phyloP scores from a whole-genome alignment of 495 filamentous ascomycete species.

The Penicillium waksmanii region DNA sequence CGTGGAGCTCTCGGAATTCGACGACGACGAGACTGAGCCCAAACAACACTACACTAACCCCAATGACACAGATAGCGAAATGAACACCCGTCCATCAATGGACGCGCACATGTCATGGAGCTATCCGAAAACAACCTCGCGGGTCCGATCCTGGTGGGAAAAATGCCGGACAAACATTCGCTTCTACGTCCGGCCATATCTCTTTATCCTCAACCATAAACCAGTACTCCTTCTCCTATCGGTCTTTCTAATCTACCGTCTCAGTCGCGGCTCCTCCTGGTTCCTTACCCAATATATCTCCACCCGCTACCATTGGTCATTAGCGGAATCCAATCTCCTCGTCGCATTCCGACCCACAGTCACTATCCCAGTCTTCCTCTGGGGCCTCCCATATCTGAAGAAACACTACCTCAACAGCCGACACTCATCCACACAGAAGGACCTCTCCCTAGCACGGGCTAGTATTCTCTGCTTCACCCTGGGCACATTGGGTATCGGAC shows the following conservation, averaged over 20 bases:
- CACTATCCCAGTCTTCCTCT: slow-evolving; percentile 55
- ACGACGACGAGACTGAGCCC: slow-evolving; percentile 19
- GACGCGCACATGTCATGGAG: slow-evolving; percentile 28
- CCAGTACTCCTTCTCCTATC: slow-evolving; percentile 50
- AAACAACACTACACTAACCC: neutral
- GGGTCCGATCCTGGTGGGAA: slow-evolving; percentile 19
- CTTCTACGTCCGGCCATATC: slow-evolving; percentile 39
- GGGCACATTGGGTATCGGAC: slow-evolving; percentile 51
- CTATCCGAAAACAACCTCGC: slow-evolving; percentile 18
- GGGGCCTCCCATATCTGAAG: slow-evolving; percentile 48
- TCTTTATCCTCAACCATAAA: slow-evolving; percentile 50
- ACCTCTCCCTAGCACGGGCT: slow-evolving; percentile 54
- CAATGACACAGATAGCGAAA: slow-evolving; percentile 27
- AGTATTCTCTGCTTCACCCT: slow-evolving; percentile 51
- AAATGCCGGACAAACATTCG: slow-evolving; percentile 22
- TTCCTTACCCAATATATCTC: slow-evolving; percentile 62
- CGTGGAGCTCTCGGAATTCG: slow-evolving; percentile 41
- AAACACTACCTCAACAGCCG: slow-evolving; percentile 18
- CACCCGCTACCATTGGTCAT: slow-evolving; percentile 56
- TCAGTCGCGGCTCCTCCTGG: slow-evolving; percentile 53
- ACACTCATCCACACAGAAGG: slow-evolving; percentile 44
- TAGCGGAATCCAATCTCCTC: slow-evolving; percentile 59
- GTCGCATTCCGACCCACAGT: slow-evolving; percentile 53
- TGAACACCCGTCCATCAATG: slow-evolving; percentile 13
- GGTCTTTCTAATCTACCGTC: slow-evolving; percentile 55